Evolutionary conservation across 2,329 filamentous ascomycete genomes (phyloP), one percentile per base, ranked within the genome.

Genomic region (Beauveria varroae): DNA sequence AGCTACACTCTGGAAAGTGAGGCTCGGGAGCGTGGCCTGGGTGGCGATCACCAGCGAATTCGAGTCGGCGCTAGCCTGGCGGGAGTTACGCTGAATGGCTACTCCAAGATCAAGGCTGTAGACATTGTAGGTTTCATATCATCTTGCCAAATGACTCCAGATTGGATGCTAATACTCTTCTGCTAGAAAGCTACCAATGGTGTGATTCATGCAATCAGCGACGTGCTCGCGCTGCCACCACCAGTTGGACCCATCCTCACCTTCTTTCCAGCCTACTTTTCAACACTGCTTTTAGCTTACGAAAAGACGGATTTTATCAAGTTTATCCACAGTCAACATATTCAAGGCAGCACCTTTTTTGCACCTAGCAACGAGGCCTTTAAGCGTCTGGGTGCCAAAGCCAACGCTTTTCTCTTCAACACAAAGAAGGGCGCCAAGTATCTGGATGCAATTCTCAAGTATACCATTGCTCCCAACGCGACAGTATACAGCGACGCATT

Each of bases 361-460:
- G 89, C 89, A 0, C 92, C 93, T 0, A 85, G 82, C 51, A 96
- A 97, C 79, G 76, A 75, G 5, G 93, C 92, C n/a, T 96, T 93
- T 77, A 71, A 81, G 67, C 84, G 84, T 65, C 86, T 97, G 1
- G 91, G 91, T 0, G 81, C 84, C 1, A 79, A 73, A 60, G 84
- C 88, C 68, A 96, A 93, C 70, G 89, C 86, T 24, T 97, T 96
- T 80, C 79, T 97, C 4, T 97, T 97, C 81, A 83, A 82, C 73
- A 90, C 88, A 62, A 78, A 83, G 30, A 82, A 80, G 57, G 93
- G 93, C 1, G 78, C 82, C 65, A 87, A 87, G 72, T 96, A 91
- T 71, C 82, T 97, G 20, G 85, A 83, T 65, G 90, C 90, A 0
- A 77, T 96, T 51, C 78, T 96, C 18, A 79, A 90, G 76, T 96